These are phyloP conservation scores for Fusarium graminum DNA, from an alignment of 2,329 filamentous ascomycete genomes.

Conservation along the genomic window DNA sequence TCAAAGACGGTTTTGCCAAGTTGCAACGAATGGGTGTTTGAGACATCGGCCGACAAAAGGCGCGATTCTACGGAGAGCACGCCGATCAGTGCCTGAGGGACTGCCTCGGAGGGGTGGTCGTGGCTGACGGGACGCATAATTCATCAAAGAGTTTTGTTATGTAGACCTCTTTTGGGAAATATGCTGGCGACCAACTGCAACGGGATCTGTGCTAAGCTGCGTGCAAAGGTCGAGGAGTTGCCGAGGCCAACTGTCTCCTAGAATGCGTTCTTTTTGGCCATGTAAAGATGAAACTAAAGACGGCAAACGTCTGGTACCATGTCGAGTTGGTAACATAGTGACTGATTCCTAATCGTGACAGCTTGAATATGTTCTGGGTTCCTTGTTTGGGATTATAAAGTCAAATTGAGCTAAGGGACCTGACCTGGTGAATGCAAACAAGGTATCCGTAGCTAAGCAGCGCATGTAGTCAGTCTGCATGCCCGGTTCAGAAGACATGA, in stretches of 20 bases:
- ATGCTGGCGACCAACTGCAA: slow-evolving; percentile 4
- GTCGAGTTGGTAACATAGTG: neutral
- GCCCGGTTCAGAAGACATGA: neutral
- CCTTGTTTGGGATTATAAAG: slow-evolving; percentile 8
- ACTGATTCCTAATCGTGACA: slow-evolving; percentile 1
- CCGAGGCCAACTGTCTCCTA: neutral
- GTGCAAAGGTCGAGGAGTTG: neutral
- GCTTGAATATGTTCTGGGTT: slow-evolving; percentile 13
- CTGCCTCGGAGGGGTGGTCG: slow-evolving; percentile 3
- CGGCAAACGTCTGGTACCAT: slow-evolving; percentile 4
- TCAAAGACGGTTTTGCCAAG: slow-evolving; percentile 33
- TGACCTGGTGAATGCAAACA: slow-evolving; percentile 4
- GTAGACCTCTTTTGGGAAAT: slow-evolving; percentile 7
- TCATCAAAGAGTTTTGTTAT: neutral
- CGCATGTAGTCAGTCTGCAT: neutral
- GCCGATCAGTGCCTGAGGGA: slow-evolving; percentile 32
- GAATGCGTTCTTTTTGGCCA: neutral
- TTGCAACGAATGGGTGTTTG: slow-evolving; percentile 23
- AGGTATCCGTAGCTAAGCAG: slow-evolving; percentile 6
- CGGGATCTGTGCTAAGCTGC: slow-evolving; percentile 19
- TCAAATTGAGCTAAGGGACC: slow-evolving; percentile 8
- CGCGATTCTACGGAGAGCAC: slow-evolving; percentile 28
- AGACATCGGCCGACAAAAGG: slow-evolving; percentile 35
- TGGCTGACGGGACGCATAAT: slow-evolving; percentile 11
- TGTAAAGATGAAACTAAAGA: neutral